These are phyloP conservation scores for Xylaria cubensis DNA, from an alignment of 495 filamentous ascomycete species.

Conservation along the genomic window DNA sequence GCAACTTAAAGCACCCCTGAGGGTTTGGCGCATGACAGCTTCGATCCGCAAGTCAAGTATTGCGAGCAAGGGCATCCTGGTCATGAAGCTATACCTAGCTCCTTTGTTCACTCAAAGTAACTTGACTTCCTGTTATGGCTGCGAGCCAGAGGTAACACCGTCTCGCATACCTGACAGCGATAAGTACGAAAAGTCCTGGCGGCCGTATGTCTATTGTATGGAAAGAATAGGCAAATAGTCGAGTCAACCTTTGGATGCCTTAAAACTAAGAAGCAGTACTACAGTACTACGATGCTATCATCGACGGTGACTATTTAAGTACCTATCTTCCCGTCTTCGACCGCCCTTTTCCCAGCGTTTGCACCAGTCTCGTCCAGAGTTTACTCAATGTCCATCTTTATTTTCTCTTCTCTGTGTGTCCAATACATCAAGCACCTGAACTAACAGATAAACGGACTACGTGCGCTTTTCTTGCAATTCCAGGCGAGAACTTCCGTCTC, in stretches of 20 bases:
- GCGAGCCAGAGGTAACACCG: neutral
- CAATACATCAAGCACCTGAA: no score
- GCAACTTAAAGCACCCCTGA: conserved; percentile 8
- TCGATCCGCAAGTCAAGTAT: neutral
- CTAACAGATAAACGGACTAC: neutral
- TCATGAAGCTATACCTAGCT: neutral
- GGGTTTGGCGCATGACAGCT: conserved; percentile 1
- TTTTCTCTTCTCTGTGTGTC: neutral
- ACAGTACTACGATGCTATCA: neutral
- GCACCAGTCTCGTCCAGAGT: neutral
- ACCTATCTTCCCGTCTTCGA: neutral
- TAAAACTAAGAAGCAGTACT: neutral
- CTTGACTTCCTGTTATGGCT: conserved; percentile 5
- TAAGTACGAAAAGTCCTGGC: neutral
- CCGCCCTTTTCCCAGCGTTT: neutral
- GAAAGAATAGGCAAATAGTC: neutral
- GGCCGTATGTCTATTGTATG: neutral
- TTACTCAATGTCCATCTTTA: neutral
- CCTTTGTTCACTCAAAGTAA: neutral
- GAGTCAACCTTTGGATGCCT: neutral
- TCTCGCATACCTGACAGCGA: neutral
- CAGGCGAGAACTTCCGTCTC: neutral
- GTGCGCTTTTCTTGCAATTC: neutral
- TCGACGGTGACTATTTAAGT: neutral
- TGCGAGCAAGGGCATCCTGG: neutral